Conservation (phyloP, 164 flowering plant species). For the Kingdonia uniflora region DNA sequence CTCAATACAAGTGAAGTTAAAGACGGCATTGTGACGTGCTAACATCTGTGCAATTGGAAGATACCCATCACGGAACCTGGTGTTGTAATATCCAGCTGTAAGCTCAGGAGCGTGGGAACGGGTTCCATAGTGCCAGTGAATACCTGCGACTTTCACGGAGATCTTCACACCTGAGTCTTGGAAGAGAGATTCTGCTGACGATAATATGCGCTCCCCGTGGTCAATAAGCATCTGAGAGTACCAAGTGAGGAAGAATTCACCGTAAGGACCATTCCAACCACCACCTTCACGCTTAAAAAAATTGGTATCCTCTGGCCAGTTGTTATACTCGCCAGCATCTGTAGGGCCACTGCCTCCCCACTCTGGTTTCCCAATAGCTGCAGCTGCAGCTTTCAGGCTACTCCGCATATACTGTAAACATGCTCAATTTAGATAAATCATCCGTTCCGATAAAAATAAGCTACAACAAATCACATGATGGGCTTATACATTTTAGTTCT, state of each 20-base stretch:
- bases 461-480: too few relatives aligned
- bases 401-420: conserved; percentile 64
- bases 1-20: conserved; percentile 95
- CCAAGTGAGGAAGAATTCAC: conserved; percentile 88
- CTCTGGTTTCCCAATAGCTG: conserved; percentile 65
- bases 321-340: conserved; percentile 87
- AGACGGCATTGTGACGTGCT: conserved; percentile 72
- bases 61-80: conserved; percentile 74
- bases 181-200: conserved; percentile 45
- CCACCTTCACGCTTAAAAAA: conserved; percentile 74
- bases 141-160: conserved; percentile 84
- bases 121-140: conserved; percentile 94
- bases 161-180: conserved; percentile 43
- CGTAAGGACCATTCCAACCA: conserved; percentile 67
- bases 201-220: conserved; percentile 71
- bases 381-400: conserved; percentile 83
- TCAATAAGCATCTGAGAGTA: conserved; percentile 84
- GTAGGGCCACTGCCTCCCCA: conserved; percentile 93
- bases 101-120: conserved; percentile 96
- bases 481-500: too few relatives aligned
- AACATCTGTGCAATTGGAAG: conserved; percentile 79
- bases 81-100: conserved; percentile 96
- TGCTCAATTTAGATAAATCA: neutral
- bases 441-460: too few relatives aligned
- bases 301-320: conserved; percentile 87